Evolutionary conservation across 331 rosid genomes (phyloP), one percentile per base, ranked within the genome.

Genomic region (Cucumis variabilis): DNA sequence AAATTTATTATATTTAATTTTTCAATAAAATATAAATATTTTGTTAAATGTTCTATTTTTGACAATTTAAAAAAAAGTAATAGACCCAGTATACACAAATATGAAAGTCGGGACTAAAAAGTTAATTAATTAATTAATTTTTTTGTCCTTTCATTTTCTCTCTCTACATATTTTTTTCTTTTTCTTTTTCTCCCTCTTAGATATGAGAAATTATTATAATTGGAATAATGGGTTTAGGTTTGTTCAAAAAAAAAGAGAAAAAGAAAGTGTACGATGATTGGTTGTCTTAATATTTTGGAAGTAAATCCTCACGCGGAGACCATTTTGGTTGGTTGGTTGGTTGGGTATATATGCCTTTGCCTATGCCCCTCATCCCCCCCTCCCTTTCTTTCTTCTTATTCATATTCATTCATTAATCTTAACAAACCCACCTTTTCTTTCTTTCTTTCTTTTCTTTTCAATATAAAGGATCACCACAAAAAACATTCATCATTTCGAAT

Each of bases 291-390:
- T 51, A 78, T 53, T 50, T 78, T 78, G 84, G 19, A 78, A 24
- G 66, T 21, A 51, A 78, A 78, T 24, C 84, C 66, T 50, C 65
- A 78, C 84, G 84, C 84, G 66, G 84, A 51, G 66, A 78, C 84
- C 84, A 78, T 51, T 51, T 78, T 78, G 67, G 84, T 75, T 75
- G 81, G 81, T 75, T 75, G 81, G 81, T 78, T 78, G 83, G 83
- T 77, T 76, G 62, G 62, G 65, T 46, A 63, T 63, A 9, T 53
- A 75, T 75, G 55, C 80, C 30, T 37, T 37, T 37, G 44, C 44
- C 44, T 37, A 37, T 37, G 44, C 44, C 44, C 44, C 44, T 7
- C 44, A 0, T 7, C 44, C 44, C 44, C 44, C 44, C 44, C 44
- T 37, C 44, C 44, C 44, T 37, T 7, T 37, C 19, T 24, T 13